Evolutionary conservation across 2,329 filamentous ascomycete genomes (phyloP).

Genomic region (Botrytis squamosa): DNA sequence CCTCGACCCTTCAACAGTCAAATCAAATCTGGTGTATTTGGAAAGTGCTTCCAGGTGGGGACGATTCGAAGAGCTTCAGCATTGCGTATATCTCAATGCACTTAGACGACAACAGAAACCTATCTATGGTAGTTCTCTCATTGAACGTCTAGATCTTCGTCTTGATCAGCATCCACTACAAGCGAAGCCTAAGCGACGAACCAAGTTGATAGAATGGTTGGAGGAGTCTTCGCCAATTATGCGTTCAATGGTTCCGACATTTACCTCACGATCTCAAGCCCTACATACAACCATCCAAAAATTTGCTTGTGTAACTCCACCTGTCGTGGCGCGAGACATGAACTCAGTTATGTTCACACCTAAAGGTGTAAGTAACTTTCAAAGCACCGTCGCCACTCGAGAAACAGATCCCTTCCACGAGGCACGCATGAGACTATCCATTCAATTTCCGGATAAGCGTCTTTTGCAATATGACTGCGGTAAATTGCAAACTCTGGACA

Average conservation of each 20-base stretch:
- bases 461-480: constrained; percentile 98
- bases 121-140: constrained; percentile 76
- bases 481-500: constrained; percentile 88
- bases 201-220: constrained; percentile 70
- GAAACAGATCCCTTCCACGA: constrained; percentile 86
- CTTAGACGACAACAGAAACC: constrained; percentile 77
- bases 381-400: constrained; percentile 56
- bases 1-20: constrained; percentile 65
- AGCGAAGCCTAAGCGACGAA: constrained; percentile 59
- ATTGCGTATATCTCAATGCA: constrained; percentile 76
- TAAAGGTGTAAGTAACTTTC: constrained; percentile 56
- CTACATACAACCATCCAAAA: constrained; percentile 77
- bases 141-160: constrained; percentile 70
- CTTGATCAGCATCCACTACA: constrained; percentile 58
- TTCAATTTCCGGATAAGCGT: constrained; percentile 94
- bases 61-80: constrained; percentile 75
- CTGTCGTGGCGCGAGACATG: constrained; percentile 79
- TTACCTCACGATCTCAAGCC: constrained; percentile 68
- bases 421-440: constrained; percentile 85
- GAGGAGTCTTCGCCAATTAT: constrained; percentile 66
- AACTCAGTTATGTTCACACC: constrained; percentile 65
- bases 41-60: constrained; percentile 69
- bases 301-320: constrained; percentile 90
- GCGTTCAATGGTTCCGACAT: constrained; percentile 66
- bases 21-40: constrained; percentile 68